Evolutionary conservation across 352 stramenopile genomes (phyloP).

Genomic region (Pythium insidiosum): DNA sequence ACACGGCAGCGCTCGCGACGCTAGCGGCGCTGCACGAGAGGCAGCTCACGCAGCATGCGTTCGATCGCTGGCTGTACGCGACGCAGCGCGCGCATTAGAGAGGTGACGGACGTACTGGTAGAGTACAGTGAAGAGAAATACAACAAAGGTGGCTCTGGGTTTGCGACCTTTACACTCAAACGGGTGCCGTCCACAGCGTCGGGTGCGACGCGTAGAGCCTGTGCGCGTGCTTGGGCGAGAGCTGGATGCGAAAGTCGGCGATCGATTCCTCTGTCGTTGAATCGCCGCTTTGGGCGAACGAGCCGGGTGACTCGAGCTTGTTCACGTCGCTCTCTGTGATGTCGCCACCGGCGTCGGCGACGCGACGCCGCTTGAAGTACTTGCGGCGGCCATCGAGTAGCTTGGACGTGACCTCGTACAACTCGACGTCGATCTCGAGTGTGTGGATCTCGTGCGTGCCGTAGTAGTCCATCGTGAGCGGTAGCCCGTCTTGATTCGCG

Average conservation of each 20-base stretch:
- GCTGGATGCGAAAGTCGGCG: conserved; percentile 28
- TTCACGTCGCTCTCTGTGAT: not conserved
- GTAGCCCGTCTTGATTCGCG: conserved; percentile 26
- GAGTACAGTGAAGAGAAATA: not conserved
- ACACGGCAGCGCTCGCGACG: conserved; percentile 26
- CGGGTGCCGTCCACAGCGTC: too few relatives aligned
- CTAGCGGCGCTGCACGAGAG: conserved; percentile 11
- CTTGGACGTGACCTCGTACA: conserved; percentile 57
- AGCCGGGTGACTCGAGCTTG: too few relatives aligned
- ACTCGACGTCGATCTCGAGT: conserved; percentile 45
- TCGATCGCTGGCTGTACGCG: conserved; percentile 9
- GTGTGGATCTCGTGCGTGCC: conserved; percentile 32
- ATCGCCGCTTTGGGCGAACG: too few relatives aligned
- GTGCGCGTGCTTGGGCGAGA: too few relatives aligned
- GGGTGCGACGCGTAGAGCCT: too few relatives aligned
- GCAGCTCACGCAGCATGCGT: conserved; percentile 11
- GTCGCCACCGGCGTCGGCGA: conserved; percentile 7
- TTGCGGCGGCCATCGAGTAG: conserved; percentile 39
- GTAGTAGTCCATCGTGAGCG: conserved; percentile 42
- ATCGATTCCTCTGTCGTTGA: conserved; percentile 27
- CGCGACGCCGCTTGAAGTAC: conserved; percentile 36
- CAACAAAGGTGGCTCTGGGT: too few relatives aligned
- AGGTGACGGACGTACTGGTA: too few relatives aligned
- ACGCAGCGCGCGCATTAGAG: not conserved
- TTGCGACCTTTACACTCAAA: not conserved